These are phyloP conservation scores for Persicaria maculosa DNA, from an alignment of 148 eudicot genomes.

Conservation along the genomic window DNA sequence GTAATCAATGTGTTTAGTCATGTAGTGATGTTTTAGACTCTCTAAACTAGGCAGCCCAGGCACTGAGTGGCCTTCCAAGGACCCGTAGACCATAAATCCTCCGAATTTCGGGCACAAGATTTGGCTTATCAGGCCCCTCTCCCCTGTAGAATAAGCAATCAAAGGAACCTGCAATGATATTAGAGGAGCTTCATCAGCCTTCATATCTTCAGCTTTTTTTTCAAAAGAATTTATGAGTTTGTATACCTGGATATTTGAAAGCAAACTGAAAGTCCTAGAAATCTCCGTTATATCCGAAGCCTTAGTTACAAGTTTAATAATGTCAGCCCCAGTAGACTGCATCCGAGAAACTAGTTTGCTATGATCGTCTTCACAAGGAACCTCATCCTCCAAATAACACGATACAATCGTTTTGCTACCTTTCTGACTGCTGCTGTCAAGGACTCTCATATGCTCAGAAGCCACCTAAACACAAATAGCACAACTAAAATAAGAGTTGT, in stretches of 20 bases:
- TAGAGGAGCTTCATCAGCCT: neutral
- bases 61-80: constrained; percentile 28
- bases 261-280: constrained; percentile 28
- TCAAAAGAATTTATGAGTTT: neutral
- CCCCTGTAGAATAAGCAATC: constrained; percentile 39
- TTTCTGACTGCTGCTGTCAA: neutral
- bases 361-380: neutral
- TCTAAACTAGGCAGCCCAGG: constrained; percentile 38
- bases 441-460: neutral
- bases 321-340: constrained; percentile 11
- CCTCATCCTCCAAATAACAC: constrained; percentile 4
- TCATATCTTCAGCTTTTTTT: neutral
- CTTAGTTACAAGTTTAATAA: constrained; percentile 26
- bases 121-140: constrained; percentile 43
- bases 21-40: constrained; percentile 30
- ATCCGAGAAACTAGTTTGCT: neutral
- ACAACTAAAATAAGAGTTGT: neutral
- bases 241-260: constrained; percentile 37
- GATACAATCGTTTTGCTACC: constrained; percentile 7
- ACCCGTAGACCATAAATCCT: constrained; percentile 32
- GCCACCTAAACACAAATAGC: constrained; percentile 2
- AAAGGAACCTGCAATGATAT: constrained; percentile 30
- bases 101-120: constrained; percentile 42
- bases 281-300: constrained; percentile 34
- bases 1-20: constrained; percentile 21